Evolutionary conservation across 805 yeast genomes (phyloP).

Genomic region (Saccharomycopsis schoenii): DNA sequence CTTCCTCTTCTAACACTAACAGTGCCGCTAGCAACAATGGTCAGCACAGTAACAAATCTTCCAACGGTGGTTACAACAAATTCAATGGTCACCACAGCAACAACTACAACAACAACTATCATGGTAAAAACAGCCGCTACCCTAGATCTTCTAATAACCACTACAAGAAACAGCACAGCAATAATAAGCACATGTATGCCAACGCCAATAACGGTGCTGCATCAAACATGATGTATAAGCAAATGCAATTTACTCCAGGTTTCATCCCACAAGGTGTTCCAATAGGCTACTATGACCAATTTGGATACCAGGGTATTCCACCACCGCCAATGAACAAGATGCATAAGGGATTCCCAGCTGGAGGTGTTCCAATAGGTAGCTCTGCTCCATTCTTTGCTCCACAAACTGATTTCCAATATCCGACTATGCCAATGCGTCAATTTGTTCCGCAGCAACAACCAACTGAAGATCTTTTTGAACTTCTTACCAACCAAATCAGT

Average conservation of each 20-base stretch:
- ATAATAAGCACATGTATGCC: slow-evolving; percentile 3
- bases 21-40: background rate
- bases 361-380: background rate
- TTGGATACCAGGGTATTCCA: slow-evolving; percentile 1
- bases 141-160: slow-evolving; percentile 12
- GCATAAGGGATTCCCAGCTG: background rate
- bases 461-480: slow-evolving; percentile 3
- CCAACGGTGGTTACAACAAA: slow-evolving; percentile 10
- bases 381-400: slow-evolving; percentile 1
- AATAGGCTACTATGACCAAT: background rate
- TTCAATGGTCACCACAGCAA: slow-evolving; percentile 12
- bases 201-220: slow-evolving; percentile 6
- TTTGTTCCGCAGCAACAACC: background rate
- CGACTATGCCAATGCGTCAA: background rate
- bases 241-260: slow-evolving; percentile 8
- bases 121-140: slow-evolving; percentile 7
- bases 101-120: slow-evolving; percentile 12
- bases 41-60: background rate
- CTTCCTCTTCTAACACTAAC: slow-evolving; percentile 1
- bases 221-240: slow-evolving; percentile 7
- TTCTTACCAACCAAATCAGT: slow-evolving; percentile 53
- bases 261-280: slow-evolving; percentile 12
- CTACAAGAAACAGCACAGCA: slow-evolving; percentile 9
- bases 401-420: background rate
- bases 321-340: background rate